Conservation (phyloP, 23 red algal species). For the Rhodosorus marinus region DNA sequence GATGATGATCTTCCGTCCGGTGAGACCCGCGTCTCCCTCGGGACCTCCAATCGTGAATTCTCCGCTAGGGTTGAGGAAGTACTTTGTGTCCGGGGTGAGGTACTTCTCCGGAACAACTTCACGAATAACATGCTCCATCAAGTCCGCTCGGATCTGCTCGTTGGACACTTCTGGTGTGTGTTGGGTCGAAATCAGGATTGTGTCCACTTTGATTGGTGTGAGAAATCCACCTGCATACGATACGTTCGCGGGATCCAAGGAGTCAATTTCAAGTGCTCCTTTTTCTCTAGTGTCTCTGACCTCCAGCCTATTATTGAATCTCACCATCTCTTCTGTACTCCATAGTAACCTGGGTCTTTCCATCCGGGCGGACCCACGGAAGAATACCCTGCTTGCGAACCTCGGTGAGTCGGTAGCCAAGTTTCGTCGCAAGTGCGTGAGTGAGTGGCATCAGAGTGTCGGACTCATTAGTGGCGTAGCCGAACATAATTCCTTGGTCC, state of each 20-base stretch:
- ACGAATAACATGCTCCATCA: constrained; percentile 91
- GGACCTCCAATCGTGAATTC: constrained; percentile 94
- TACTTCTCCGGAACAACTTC: constrained; percentile 82
- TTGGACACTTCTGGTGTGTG: constrained; percentile 63
- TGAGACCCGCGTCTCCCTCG: constrained; percentile 93
- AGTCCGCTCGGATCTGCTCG: constrained; percentile 83
- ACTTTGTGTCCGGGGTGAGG: constrained; percentile 60
- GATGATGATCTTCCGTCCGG: constrained; percentile 98
- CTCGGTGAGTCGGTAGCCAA: constrained; percentile 72
- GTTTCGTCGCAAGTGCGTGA: constrained; percentile 65
- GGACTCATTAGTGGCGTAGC: constrained; percentile 85
- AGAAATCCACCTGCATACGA: constrained; percentile 49
- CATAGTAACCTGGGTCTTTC: constrained; percentile 97
- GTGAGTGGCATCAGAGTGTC: constrained; percentile 79
- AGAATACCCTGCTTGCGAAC: constrained; percentile 84
- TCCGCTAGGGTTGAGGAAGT: constrained; percentile 89
- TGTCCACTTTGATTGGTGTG: constrained; percentile 67
- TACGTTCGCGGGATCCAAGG: too few relatives aligned
- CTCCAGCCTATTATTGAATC: too few relatives aligned
- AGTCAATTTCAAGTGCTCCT: too few relatives aligned
- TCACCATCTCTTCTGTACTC: constrained; percentile 78
- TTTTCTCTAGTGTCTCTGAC: too few relatives aligned
- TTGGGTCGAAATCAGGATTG: constrained; percentile 87
- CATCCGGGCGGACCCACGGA: constrained; percentile 85
- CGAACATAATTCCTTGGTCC: constrained; percentile 98